Base-by-base conservation (phyloP, 257 asterid species). In the Linaria vulgaris region DNA sequence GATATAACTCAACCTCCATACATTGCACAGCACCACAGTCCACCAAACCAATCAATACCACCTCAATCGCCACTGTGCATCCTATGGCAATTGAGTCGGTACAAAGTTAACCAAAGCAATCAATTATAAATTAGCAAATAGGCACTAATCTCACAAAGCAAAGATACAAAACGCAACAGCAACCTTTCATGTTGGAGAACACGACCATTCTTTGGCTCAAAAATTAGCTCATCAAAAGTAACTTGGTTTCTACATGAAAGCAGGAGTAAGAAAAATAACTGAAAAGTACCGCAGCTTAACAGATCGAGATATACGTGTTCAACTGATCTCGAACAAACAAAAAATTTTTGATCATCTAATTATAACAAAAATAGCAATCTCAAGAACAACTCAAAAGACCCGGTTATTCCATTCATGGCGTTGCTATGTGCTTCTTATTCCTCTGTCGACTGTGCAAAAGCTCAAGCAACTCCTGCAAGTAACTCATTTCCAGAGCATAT, bases 171-270 rank as follows among this genome's bases (percentile, higher is more conserved):
- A n/a, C n/a, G n/a, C n/a, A n/a, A n/a, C n/a, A n/a, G n/a, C n/a
- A n/a, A n/a, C n/a, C n/a, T n/a, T n/a, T n/a, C n/a, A n/a, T n/a
- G n/a, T n/a, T n/a, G n/a, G n/a, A n/a, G n/a, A n/a, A n/a, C n/a
- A n/a, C n/a, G n/a, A n/a, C n/a, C 60, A 49, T 38, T 58, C 30
- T 45, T 34, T 22, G 52, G 63, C n/a, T 46, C 10, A 62, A 55
- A 53, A 59, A 59, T 24, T 5, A 9, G 4, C 47, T 5, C 47
- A 41, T 41, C 47, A 41, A 41, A 41, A 3, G 4, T 9, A 13
- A 41, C 47, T 11, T 41, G 4, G 47, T 41, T 41, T n/a, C n/a
- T 41, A 41, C 47, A 41, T 15, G 4, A 3, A 39, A 3, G n/a
- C 45, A 11, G 57, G 1, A 30, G 15, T 34, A 1, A 34, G 41